phyloP scores from a whole-genome alignment of 352 stramenopile genomes.

The Aphanomyces cochlioides region DNA sequence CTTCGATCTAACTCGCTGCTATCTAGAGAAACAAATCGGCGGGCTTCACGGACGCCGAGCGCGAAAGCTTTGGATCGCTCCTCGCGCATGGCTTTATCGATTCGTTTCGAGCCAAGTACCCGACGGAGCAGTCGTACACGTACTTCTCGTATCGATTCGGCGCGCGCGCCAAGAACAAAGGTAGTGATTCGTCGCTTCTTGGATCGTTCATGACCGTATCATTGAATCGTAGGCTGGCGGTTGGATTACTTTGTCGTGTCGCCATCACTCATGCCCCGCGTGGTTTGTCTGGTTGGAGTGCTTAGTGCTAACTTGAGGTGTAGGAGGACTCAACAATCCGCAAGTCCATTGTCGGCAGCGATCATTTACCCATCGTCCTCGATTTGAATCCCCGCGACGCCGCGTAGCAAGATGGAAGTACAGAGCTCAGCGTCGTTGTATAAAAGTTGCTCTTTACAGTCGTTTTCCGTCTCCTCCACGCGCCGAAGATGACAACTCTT shows the following conservation, averaged over 20 bases:
- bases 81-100: conserved; percentile 68
- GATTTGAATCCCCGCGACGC: too few relatives aligned
- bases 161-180: conserved; percentile 74
- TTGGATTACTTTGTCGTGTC: conserved; percentile 84
- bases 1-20: background rate
- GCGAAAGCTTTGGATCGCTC: conserved; percentile 64
- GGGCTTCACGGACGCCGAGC: conserved; percentile 76
- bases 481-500: too few relatives aligned
- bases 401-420: too few relatives aligned
- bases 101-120: conserved; percentile 62
- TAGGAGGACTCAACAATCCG: conserved; percentile 62
- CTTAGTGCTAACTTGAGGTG: conserved; percentile 2
- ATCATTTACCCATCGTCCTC: conserved; percentile 64
- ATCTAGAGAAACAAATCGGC: conserved; percentile 59
- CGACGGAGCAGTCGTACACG: conserved; percentile 60
- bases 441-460: too few relatives aligned
- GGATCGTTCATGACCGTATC: background rate
- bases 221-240: conserved; percentile 46
- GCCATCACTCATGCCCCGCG: conserved; percentile 45
- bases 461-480: too few relatives aligned
- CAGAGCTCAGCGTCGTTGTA: too few relatives aligned
- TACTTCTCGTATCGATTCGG: conserved; percentile 84
- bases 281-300: conserved; percentile 44
- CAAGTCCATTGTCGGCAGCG: conserved; percentile 57
- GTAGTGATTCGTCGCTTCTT: background rate